phyloP scores from a whole-genome alignment of 2,329 filamentous ascomycete genomes.

The Apiospora kogelbergensis region DNA sequence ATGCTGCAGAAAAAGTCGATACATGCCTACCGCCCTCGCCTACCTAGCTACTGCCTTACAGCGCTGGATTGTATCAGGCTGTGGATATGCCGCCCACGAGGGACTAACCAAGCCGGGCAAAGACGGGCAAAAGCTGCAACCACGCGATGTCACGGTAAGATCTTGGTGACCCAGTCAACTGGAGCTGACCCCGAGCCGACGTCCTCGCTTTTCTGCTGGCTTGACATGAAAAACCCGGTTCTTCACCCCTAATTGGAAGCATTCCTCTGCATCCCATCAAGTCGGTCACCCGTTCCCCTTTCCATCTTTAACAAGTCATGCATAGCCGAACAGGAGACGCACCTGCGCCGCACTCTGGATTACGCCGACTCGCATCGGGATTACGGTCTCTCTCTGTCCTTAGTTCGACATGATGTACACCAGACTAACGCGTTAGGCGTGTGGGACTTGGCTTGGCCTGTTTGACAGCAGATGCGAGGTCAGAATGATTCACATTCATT shows the following conservation, averaged over 20 bases:
- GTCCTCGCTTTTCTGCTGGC: not conserved
- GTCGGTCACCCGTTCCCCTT: not conserved
- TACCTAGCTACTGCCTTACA: not conserved
- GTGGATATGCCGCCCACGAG: not conserved
- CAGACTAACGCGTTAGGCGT: not conserved
- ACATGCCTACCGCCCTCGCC: too few relatives aligned
- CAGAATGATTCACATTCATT: not conserved
- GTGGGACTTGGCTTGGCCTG: not conserved
- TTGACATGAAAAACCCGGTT: not conserved
- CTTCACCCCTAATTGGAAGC: not conserved
- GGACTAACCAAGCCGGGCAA: not conserved
- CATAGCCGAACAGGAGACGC: not conserved
- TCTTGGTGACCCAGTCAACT: not conserved
- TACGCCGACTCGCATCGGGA: not conserved
- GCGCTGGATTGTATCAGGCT: not conserved
- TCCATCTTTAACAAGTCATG: too few relatives aligned
- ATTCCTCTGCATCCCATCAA: not conserved
- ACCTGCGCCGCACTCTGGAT: not conserved
- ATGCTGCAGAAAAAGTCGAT: not conserved
- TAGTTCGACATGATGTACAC: not conserved
- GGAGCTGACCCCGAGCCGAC: not conserved
- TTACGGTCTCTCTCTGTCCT: not conserved
- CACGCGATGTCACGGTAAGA: not conserved
- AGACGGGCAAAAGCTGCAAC: not conserved
- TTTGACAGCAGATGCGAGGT: not conserved